phyloP scores from a whole-genome alignment of 768 basidiomycete genomes.

The Suillus lakei region DNA sequence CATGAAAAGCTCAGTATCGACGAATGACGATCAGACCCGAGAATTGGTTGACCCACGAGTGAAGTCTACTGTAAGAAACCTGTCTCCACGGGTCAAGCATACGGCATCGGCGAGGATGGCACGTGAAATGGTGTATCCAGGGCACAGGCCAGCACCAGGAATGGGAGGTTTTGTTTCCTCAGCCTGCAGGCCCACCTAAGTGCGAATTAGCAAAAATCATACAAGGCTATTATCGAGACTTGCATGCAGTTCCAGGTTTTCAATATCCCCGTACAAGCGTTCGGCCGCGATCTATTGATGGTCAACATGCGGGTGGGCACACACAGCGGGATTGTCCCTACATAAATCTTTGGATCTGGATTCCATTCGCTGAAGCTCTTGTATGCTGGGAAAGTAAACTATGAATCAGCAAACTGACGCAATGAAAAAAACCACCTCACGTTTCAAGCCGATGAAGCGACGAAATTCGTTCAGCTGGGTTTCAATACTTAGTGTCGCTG shows the following conservation, averaged over 20 bases:
- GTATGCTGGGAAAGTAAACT: conserved; percentile 51
- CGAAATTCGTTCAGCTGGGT: conserved; percentile 71
- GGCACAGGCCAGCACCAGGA: conserved; percentile 78
- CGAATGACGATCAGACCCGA: neutral
- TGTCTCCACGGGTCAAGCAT: conserved; percentile 75
- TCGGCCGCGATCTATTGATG: conserved; percentile 58
- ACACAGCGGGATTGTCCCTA: conserved; percentile 31
- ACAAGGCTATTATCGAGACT: conserved; percentile 24
- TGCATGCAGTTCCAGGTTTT: conserved; percentile 82
- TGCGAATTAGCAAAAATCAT: conserved; percentile 1
- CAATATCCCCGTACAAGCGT: conserved; percentile 69
- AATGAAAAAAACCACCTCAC: conserved; percentile 38
- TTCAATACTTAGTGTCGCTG: neutral
- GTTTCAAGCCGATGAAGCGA: conserved; percentile 71
- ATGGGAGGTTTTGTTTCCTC: conserved; percentile 70
- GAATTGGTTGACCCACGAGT: conserved; percentile 57
- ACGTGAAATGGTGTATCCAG: conserved; percentile 82
- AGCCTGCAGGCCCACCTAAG: conserved; percentile 67
- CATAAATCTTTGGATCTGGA: conserved; percentile 57
- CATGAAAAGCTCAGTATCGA: conserved; percentile 14
- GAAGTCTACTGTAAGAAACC: conserved; percentile 77
- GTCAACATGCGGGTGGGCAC: neutral
- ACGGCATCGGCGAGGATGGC: conserved; percentile 86
- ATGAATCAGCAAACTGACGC: neutral
- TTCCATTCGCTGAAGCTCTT: conserved; percentile 75